A percentile compares a stretch with the other conserved stretches of the same genome.
These are phyloP conservation scores for Cercophora sp. DNA, from an alignment of 495 filamentous ascomycete species.

Conservation along the genomic window DNA sequence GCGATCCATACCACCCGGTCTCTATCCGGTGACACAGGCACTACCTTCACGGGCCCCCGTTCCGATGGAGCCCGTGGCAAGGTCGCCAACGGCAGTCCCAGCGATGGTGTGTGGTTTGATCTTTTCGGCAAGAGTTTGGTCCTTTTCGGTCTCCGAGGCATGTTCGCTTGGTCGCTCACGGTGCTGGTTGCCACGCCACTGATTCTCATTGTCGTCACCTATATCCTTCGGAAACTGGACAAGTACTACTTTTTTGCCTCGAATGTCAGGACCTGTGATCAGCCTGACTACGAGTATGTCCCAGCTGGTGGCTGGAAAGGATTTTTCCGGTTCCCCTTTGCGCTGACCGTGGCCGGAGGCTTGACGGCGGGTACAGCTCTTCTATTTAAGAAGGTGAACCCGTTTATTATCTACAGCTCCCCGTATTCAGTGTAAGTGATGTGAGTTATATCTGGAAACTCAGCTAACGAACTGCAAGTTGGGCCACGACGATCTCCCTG, in stretches of 20 bases:
- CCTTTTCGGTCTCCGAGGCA: conserved; percentile 69
- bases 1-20: conserved; percentile 66
- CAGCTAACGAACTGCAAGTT: conserved; percentile 39
- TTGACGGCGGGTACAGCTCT: conserved; percentile 70
- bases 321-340: conserved; percentile 77
- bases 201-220: conserved; percentile 62
- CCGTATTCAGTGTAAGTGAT: conserved; percentile 69
- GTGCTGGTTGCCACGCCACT: conserved; percentile 74
- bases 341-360: conserved; percentile 64
- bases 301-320: conserved; percentile 73
- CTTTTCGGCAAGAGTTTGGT: conserved; percentile 79
- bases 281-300: conserved; percentile 58
- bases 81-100: conserved; percentile 64
- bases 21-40: conserved; percentile 65
- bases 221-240: conserved; percentile 64
- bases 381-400: conserved; percentile 77
- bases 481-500: conserved; percentile 78
- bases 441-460: no score
- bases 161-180: conserved; percentile 84
- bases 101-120: conserved; percentile 87
- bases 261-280: conserved; percentile 52
- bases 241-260: conserved; percentile 75
- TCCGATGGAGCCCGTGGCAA: conserved; percentile 52
- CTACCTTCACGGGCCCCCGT: conserved; percentile 58
- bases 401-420: conserved; percentile 80